A percentile compares a stretch with the other conserved stretches of the same genome.
phyloP scores from a whole-genome alignment of 1,284 basidiomycete genomes.

The Porphyrellus sp. region DNA sequence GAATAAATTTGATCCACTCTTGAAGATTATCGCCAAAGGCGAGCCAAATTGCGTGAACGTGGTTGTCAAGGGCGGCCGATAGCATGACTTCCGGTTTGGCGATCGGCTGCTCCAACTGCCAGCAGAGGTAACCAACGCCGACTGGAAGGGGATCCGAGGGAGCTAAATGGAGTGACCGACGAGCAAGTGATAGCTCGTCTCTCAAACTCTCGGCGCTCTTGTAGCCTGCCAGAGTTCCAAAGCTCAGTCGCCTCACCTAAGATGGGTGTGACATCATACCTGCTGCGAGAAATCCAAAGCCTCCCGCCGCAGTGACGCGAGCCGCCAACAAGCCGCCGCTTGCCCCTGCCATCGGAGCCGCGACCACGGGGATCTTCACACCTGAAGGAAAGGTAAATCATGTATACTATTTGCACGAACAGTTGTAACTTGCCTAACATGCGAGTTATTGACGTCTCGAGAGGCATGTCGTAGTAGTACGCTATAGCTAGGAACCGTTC shows the following conservation, averaged over 20 bases:
- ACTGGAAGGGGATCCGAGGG: slow-evolving; percentile 48
- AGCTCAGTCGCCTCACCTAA: not conserved
- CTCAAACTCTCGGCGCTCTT: slow-evolving; percentile 41
- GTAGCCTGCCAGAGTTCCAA: slow-evolving; percentile 41
- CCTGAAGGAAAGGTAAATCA: slow-evolving; percentile 33
- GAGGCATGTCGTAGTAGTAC: slow-evolving; percentile 14
- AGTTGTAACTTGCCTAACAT: slow-evolving; percentile 29
- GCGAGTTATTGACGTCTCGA: slow-evolving; percentile 40
- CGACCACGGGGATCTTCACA: slow-evolving; percentile 55
- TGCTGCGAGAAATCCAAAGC: slow-evolving; percentile 66
- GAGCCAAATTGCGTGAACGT: slow-evolving; percentile 69
- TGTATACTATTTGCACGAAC: not conserved
- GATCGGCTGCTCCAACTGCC: slow-evolving; percentile 56
- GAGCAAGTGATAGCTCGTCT: slow-evolving; percentile 49
- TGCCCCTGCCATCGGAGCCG: slow-evolving; percentile 66
- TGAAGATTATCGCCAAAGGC: slow-evolving; percentile 60
- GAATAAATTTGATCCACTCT: slow-evolving; percentile 59
- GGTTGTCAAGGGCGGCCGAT: slow-evolving; percentile 49
- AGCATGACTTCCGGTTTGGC: slow-evolving; percentile 36
- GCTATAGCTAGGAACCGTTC: not conserved
- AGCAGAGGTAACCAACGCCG: slow-evolving; percentile 70
- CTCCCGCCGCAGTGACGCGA: slow-evolving; percentile 59
- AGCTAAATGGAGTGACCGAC: slow-evolving; percentile 36
- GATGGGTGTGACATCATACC: slow-evolving; percentile 37
- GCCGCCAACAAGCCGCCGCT: slow-evolving; percentile 62